A percentile compares a stretch with the other conserved stretches of the same genome.
These are phyloP conservation scores for Galerina sulciceps DNA, from an alignment of 768 basidiomycete species.

Conservation along the genomic window DNA sequence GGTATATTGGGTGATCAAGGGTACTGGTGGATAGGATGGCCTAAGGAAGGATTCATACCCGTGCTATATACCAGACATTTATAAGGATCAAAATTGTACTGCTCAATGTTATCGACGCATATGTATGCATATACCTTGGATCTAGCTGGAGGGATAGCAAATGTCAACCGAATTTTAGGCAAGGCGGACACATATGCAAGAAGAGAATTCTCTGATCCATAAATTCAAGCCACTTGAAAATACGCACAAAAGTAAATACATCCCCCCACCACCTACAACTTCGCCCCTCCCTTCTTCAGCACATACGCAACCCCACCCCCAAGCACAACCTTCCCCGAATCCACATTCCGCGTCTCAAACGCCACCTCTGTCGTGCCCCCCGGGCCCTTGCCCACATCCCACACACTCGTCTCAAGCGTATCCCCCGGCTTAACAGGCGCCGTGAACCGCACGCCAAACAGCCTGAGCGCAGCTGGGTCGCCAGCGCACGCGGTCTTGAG, in stretches of 20 bases:
- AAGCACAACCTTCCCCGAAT: slow-evolving; percentile 64
- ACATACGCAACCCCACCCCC: slow-evolving; percentile 70
- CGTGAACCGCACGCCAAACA: slow-evolving; percentile 79
- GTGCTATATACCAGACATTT: too few species aligned
- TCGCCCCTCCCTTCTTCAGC: slow-evolving; percentile 41
- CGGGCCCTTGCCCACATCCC: slow-evolving; percentile 75
- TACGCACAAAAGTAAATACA: too few species aligned
- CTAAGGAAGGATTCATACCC: too few species aligned
- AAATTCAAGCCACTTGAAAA: neutral
- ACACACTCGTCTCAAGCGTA: slow-evolving; percentile 74
- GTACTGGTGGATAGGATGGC: too few species aligned
- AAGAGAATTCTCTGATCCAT: too few species aligned
- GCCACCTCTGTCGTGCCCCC: slow-evolving; percentile 62
- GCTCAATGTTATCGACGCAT: too few species aligned
- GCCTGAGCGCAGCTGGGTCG: slow-evolving; percentile 63
- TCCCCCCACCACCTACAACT: slow-evolving; percentile 21
- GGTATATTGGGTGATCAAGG: slow-evolving; percentile 16
- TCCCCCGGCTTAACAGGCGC: slow-evolving; percentile 86
- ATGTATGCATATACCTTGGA: too few species aligned
- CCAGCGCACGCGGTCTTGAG: slow-evolving; percentile 64
- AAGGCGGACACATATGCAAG: too few species aligned
- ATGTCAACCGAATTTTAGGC: too few species aligned
- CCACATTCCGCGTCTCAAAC: slow-evolving; percentile 64
- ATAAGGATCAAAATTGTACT: too few species aligned
- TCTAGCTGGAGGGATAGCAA: too few species aligned